Base-by-base conservation (phyloP, 768 basidiomycete genomes). In the Dendrothele bispora region DNA sequence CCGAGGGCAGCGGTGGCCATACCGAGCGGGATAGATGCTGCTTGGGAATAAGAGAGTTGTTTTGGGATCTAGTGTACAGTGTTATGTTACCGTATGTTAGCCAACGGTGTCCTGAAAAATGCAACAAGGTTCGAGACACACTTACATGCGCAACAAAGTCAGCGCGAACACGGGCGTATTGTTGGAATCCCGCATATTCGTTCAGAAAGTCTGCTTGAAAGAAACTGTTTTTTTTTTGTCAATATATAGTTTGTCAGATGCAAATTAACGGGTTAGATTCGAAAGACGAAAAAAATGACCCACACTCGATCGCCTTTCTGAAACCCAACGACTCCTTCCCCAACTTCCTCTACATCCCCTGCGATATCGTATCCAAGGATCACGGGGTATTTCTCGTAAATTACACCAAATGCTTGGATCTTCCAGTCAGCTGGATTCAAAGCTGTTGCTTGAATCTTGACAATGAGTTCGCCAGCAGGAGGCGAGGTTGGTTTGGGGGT, bases 251-350 rank as follows among this genome's bases (percentile, higher is more conserved):
- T n/a, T n/a, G n/a, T n/a, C n/a, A n/a, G n/a, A n/a, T n/a, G n/a
- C n/a, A n/a, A n/a, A n/a, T n/a, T n/a, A n/a, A n/a, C n/a, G n/a
- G n/a, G n/a, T n/a, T n/a, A n/a, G n/a, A n/a, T n/a, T n/a, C n/a
- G n/a, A n/a, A n/a, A n/a, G n/a, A n/a, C n/a, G n/a, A n/a, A n/a
- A n/a, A n/a, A n/a, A n/a, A n/a, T n/a, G n/a, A n/a, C n/a, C n/a
- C n/a, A n/a, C n/a, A 84, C 78, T 58, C 71, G 65, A 57, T 83
- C 80, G 2, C 80, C 81, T 22, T 67, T 66, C 50, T 73, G 65
- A 55, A 80, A 74, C 28, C 63, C 62, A 10, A 64, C 68, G 6
- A 84, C 80, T 1, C 72, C 76, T 47, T 75, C 73, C 1, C 81
- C 82, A 34, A 83, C 65, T 24, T 63, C 69, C 18, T 70, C 73